A percentile compares a stretch with the other conserved stretches of the same genome.
Evolutionary conservation across 2,329 filamentous ascomycete species (phyloP).

Genomic region (Fusarium udum): DNA sequence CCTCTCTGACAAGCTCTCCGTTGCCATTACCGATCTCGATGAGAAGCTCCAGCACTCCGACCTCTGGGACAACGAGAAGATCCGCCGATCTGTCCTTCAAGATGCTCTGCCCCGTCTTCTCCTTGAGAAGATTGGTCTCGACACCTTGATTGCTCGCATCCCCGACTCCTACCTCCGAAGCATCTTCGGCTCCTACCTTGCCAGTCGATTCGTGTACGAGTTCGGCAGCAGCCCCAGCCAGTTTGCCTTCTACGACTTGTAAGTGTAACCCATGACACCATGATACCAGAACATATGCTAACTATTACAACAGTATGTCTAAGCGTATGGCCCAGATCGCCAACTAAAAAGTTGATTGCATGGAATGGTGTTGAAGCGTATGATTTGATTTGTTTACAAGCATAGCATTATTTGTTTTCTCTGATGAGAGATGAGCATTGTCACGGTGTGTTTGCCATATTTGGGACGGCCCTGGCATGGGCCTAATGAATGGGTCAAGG

Average conservation of each 20-base stretch:
- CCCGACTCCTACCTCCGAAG: conserved; percentile 91
- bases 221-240: conserved; percentile 93
- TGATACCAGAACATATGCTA: conserved; percentile 40
- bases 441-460: conserved; percentile 42
- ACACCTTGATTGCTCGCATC: conserved; percentile 86
- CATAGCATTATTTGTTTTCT: conserved; percentile 41
- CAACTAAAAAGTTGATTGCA: conserved; percentile 29
- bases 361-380: conserved; percentile 33
- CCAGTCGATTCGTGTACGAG: conserved; percentile 95
- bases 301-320: conserved; percentile 64
- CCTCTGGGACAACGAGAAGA: conserved; percentile 84
- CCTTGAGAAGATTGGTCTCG: conserved; percentile 88
- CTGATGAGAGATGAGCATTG: conserved; percentile 41
- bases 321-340: conserved; percentile 66
- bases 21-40: conserved; percentile 94
- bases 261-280: conserved; percentile 55
- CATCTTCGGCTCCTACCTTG: conserved; percentile 96
- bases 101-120: conserved; percentile 89
- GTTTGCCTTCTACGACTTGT: conserved; percentile 99
- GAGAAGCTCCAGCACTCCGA: conserved; percentile 95
- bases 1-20: conserved; percentile 89
- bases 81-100: conserved; percentile 79
- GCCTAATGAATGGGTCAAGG: conserved; percentile 35
- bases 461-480: conserved; percentile 41
- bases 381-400: conserved; percentile 38